Evolutionary conservation across 495 filamentous ascomycete genomes (phyloP), one percentile per base, ranked within the genome.

Genomic region (Gamarada debralockiae): DNA sequence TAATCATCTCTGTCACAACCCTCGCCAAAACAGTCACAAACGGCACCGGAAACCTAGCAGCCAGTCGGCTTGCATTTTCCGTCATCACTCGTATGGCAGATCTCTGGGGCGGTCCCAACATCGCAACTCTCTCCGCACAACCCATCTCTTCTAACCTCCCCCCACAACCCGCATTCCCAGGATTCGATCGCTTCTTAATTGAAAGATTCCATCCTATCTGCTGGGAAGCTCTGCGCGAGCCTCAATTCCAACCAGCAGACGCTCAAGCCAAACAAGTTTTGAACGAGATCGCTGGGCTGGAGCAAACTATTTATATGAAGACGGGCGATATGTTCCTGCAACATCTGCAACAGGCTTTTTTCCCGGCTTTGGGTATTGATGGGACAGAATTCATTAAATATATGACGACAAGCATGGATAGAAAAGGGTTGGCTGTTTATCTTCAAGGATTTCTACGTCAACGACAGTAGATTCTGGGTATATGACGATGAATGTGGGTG

Each of bases 181-280:
- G 93, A n/a, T 97, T 99, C 64, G 90, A 95, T 54, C 79, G 78
- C 34, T 95, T 92, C 70, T 87, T 95, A 71, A 87, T 96, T 47
- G 75, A 82, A 22, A 80, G 85, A n/a, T 92, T 98, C 70, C 89
- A 95, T 15, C 79, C 89, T 0, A 71, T 92, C 25, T 89, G 87
- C 64, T 98, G 93, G 92, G 83, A 83, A 5, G 82, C 97, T 1
- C 79, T 92, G 1, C 79, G 78, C 12, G 84, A 86, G 10, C 71
- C 82, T 3, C 79, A 79, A 13, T 96, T 97, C 74, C 85, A 84
- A 58, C 76, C 89, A 0, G 81, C 82, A 57, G 95, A 99, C 65
- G 87, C 90, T 13, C 89, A 93, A 65, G 82, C 86, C 17, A 87
- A 85, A 60, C 82, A 89, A 57, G 87, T 96, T 3, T 74, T 97